phyloP scores from a whole-genome alignment of 345 rosid genomes.

The Syzygium aromaticum region DNA sequence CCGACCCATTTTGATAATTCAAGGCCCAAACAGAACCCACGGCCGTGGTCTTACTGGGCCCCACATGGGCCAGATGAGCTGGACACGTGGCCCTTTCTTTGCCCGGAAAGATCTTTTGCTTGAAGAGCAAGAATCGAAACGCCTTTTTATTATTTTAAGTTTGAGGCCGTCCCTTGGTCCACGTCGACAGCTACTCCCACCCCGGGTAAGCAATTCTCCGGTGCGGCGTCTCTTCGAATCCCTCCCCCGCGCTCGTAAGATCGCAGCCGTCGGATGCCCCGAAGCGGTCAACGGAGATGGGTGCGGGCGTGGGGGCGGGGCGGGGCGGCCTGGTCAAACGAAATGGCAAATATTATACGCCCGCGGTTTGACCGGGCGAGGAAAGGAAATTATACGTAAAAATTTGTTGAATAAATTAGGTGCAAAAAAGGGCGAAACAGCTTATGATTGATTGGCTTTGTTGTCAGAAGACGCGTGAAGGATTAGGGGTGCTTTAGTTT shows the following conservation, averaged over 20 bases:
- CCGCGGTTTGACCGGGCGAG: not conserved
- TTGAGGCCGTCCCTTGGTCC: conserved; percentile 1
- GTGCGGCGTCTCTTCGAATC: not conserved
- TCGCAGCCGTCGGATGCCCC: not conserved
- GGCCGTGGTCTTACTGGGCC: not conserved
- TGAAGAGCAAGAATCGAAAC: not conserved
- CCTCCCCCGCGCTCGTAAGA: not conserved
- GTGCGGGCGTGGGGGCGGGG: not conserved
- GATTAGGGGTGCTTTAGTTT: not conserved
- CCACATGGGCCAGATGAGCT: not conserved
- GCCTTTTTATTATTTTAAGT: not conserved
- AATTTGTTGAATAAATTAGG: too few species aligned
- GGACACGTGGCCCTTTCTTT: not conserved
- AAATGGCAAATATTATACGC: not conserved
- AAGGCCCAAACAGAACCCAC: not conserved
- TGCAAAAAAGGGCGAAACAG: not conserved
- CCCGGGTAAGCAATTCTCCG: not conserved
- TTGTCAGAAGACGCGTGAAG: not conserved
- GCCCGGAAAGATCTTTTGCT: not conserved
- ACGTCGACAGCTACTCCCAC: not conserved
- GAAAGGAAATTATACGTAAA: not conserved
- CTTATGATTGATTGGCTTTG: not conserved
- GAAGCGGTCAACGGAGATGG: not conserved
- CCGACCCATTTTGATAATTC: not conserved
- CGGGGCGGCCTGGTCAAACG: not conserved